Percentiles rank a stretch among this genome's conserved stretches.
These are phyloP conservation scores for Coemansia asiatica DNA, from an alignment of 192 early-diverging fungal genomes.

Conservation along the genomic window DNA sequence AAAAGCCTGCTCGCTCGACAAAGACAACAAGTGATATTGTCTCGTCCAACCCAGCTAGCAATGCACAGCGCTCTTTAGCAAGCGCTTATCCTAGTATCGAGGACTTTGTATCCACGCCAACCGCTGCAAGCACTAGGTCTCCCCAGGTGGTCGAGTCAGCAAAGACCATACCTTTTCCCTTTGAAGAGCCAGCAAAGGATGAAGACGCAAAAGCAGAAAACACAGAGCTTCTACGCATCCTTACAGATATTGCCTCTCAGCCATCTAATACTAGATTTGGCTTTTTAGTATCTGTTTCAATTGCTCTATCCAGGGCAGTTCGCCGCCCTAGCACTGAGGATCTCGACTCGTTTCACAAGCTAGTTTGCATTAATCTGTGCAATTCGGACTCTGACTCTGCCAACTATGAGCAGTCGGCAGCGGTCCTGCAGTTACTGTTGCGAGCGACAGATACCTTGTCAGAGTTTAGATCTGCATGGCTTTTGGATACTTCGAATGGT, in stretches of 20 bases:
- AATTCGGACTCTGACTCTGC: not conserved
- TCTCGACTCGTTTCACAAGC: slow-evolving; percentile 24
- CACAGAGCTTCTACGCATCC: slow-evolving; percentile 23
- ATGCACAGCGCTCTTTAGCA: not conserved
- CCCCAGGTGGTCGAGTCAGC: not conserved
- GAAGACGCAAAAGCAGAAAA: not conserved
- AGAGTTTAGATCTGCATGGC: slow-evolving; percentile 28
- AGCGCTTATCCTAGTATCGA: slow-evolving; percentile 28
- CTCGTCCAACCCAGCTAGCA: not conserved
- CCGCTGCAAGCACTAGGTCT: not conserved
- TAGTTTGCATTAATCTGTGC: slow-evolving; percentile 18
- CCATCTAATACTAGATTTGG: slow-evolving; percentile 22
- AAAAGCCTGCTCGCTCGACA: slow-evolving; percentile 10
- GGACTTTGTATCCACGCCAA: slow-evolving; percentile 40
- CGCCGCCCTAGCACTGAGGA: not conserved
- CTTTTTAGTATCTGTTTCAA: slow-evolving; percentile 26
- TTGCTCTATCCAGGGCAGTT: slow-evolving; percentile 24
- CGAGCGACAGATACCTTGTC: slow-evolving; percentile 14
- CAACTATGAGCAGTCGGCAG: slow-evolving; percentile 23
- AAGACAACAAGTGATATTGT: not conserved
- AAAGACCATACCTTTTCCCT: not conserved
- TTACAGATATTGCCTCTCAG: slow-evolving; percentile 20
- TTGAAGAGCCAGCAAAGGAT: not conserved
- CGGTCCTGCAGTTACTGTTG: slow-evolving; percentile 28
- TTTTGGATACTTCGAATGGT: slow-evolving; percentile 4